Percentiles rank a stretch among this genome's conserved stretches.
Evolutionary conservation across 495 filamentous ascomycete genomes (phyloP).

Genomic region (Penicillium flavigenum): DNA sequence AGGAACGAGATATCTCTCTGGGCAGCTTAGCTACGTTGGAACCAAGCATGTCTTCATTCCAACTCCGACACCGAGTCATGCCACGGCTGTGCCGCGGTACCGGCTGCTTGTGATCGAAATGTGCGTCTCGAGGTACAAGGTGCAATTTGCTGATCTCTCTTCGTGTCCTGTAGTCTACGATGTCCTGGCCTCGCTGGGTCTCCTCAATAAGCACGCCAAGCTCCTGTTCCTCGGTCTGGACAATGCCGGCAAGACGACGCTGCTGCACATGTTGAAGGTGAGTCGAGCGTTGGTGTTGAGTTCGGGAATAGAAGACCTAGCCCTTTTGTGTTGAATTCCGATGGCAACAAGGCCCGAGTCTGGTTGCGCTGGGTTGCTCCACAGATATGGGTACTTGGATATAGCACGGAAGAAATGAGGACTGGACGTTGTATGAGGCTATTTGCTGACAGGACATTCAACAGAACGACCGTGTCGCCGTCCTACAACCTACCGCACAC

Average conservation of each 20-base stretch:
- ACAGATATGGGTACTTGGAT: background rate
- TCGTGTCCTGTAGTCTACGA: conserved; percentile 73
- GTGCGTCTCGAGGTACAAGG: background rate
- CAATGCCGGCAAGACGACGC: conserved; percentile 96
- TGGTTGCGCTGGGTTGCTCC: background rate
- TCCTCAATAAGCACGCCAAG: conserved; percentile 96
- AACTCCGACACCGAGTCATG: background rate
- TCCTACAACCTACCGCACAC: conserved; percentile 86
- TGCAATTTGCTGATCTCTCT: conserved; percentile 15
- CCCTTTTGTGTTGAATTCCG: background rate
- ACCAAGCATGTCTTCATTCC: background rate
- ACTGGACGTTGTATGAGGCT: background rate
- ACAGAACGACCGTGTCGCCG: conserved; percentile 91
- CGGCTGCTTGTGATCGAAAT: conserved; percentile 19
- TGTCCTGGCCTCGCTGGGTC: conserved; percentile 82
- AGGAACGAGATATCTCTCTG: background rate
- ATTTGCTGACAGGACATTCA: conserved; percentile 17
- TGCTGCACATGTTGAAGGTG: conserved; percentile 91
- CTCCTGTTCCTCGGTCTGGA: conserved; percentile 92
- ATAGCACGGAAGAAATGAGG: background rate
- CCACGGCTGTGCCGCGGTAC: conserved; percentile 16
- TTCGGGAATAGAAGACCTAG: background rate
- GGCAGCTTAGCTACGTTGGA: too few relatives aligned
- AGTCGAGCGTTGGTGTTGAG: conserved; percentile 24
- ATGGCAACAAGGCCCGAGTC: background rate